phyloP scores from a whole-genome alignment of 768 basidiomycete genomes.

The Pisolithus marmoratus region DNA sequence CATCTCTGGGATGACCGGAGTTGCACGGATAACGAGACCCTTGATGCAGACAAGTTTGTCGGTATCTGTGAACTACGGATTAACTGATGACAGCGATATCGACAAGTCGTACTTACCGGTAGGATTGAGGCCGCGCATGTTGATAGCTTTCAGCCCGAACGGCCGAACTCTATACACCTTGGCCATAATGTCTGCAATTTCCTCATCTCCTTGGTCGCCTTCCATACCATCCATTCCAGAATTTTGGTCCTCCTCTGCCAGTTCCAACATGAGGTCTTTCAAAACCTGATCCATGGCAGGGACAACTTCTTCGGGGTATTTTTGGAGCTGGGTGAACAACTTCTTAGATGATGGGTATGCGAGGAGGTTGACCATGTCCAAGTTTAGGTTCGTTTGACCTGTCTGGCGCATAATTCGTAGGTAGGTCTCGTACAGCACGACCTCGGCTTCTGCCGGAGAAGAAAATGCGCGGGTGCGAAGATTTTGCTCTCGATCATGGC shows the following conservation, averaged over 20 bases:
- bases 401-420: constrained; percentile 84
- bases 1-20: constrained; percentile 99
- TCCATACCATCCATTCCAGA: constrained; percentile 69
- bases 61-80: constrained; percentile 57
- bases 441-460: constrained; percentile 63
- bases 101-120: constrained; percentile 47
- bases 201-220: constrained; percentile 71
- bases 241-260: constrained; percentile 76
- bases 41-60: constrained; percentile 96
- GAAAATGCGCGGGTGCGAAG: constrained; percentile 43
- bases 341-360: constrained; percentile 84
- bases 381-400: constrained; percentile 88
- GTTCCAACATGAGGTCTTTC: constrained; percentile 87
- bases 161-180: constrained; percentile 92
- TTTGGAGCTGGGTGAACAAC: constrained; percentile 75
- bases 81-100: background rate
- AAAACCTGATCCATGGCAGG: constrained; percentile 96
- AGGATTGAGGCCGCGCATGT: constrained; percentile 95
- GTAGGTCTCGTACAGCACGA: constrained; percentile 72
- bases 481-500: constrained; percentile 62
- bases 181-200: constrained; percentile 82
- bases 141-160: constrained; percentile 74
- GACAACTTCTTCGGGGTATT: constrained; percentile 96
- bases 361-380: constrained; percentile 81
- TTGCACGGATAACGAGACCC: constrained; percentile 94